A percentile compares a stretch with the other conserved stretches of the same genome.
phyloP scores from a whole-genome alignment of 2,329 filamentous ascomycete genomes.

The Aspergillus transmontanensis region DNA sequence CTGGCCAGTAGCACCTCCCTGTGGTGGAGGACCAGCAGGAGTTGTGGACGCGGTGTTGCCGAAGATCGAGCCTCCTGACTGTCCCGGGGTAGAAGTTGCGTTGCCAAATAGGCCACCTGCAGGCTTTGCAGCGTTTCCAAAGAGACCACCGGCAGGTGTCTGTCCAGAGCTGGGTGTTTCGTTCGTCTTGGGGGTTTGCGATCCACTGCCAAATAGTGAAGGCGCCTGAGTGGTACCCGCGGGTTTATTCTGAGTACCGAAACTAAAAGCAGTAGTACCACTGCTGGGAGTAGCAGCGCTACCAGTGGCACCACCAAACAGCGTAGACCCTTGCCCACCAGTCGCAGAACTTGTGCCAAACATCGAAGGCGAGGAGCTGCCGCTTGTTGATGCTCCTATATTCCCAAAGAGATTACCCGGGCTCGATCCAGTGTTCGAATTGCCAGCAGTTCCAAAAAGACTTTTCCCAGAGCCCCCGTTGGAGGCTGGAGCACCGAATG shows the following conservation, averaged over 20 bases:
- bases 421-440: slow-evolving; percentile 27
- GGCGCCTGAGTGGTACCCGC: slow-evolving; percentile 26
- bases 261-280: slow-evolving; percentile 36
- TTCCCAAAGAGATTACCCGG: slow-evolving; percentile 45
- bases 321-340: slow-evolving; percentile 21
- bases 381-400: slow-evolving; percentile 37
- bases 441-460: slow-evolving; percentile 38
- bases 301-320: slow-evolving; percentile 31
- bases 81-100: slow-evolving; percentile 42
- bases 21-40: slow-evolving; percentile 53
- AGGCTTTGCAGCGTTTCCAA: slow-evolving; percentile 33
- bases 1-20: slow-evolving; percentile 30
- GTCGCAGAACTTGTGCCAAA: slow-evolving; percentile 35
- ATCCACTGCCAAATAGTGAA: slow-evolving; percentile 32
- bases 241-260: slow-evolving; percentile 32
- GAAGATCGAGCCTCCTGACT: slow-evolving; percentile 38
- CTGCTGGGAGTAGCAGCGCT: slow-evolving; percentile 23
- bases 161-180: slow-evolving; percentile 37
- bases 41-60: slow-evolving; percentile 50
- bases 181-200: slow-evolving; percentile 40
- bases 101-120: slow-evolving; percentile 36
- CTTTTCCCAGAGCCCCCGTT: slow-evolving; percentile 35
- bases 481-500: slow-evolving; percentile 43
- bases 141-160: slow-evolving; percentile 33
- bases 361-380: slow-evolving; percentile 35